These are phyloP conservation scores for Carex scoparia DNA, from an alignment of 176 grass and related monocot species.

Conservation along the genomic window DNA sequence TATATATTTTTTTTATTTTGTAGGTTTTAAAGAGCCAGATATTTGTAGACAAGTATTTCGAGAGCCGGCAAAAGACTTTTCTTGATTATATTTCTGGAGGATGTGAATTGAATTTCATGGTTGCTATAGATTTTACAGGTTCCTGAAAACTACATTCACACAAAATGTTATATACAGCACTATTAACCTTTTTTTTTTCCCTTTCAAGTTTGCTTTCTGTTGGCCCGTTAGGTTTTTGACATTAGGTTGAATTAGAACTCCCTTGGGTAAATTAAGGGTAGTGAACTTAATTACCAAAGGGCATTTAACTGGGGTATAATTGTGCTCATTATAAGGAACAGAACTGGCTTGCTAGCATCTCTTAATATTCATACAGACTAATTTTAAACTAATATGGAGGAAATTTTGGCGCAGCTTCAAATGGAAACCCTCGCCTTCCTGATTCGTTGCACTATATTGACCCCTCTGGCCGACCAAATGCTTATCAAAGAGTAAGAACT, in stretches of 20 bases:
- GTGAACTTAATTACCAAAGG: background rate
- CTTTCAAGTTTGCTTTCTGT: background rate
- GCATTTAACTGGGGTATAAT: background rate
- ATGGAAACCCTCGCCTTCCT: slow-evolving; percentile 95
- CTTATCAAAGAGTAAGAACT: slow-evolving; percentile 92
- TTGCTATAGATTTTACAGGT: slow-evolving; percentile 99
- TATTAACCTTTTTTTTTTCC: background rate
- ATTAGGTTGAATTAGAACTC: background rate
- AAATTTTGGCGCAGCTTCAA: slow-evolving; percentile 65
- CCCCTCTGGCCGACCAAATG: slow-evolving; percentile 92
- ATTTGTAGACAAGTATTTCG: slow-evolving; percentile 75
- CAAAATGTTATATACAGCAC: background rate
- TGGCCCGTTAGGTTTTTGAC: background rate
- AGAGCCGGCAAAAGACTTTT: slow-evolving; percentile 73
- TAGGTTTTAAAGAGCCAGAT: slow-evolving; percentile 81
- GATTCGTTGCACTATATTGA: slow-evolving; percentile 99
- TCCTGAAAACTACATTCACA: background rate
- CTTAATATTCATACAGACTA: slow-evolving; percentile 1
- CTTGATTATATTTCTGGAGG: slow-evolving; percentile 87
- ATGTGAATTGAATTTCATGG: slow-evolving; percentile 87
- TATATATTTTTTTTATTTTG: slow-evolving; percentile 16
- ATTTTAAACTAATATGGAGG: slow-evolving; percentile 1
- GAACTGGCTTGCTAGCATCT: background rate
- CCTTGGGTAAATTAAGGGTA: background rate
- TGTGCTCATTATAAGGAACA: background rate